These are phyloP conservation scores for Talaromyces sp. DNA, from an alignment of 2,329 filamentous ascomycete species.

Conservation along the genomic window DNA sequence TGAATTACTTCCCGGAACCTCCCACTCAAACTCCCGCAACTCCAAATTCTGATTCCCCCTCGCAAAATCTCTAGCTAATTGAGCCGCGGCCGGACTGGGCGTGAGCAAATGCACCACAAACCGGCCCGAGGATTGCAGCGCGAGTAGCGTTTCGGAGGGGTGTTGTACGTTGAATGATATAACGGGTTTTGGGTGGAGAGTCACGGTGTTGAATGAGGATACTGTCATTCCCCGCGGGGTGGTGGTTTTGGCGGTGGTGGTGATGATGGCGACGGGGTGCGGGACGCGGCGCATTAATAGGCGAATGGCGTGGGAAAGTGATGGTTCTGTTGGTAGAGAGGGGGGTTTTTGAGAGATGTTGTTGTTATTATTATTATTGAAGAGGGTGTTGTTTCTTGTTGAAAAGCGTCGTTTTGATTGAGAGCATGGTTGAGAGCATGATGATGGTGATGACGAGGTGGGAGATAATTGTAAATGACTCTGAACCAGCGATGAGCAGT, in stretches of 20 bases:
- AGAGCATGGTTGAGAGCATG: not conserved
- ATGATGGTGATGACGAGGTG: not conserved
- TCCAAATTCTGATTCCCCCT: constrained; percentile 32
- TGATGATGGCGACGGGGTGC: constrained; percentile 53
- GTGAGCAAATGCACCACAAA: constrained; percentile 50
- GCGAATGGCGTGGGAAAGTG: constrained; percentile 27
- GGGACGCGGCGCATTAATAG: constrained; percentile 50
- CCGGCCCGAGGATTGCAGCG: constrained; percentile 39
- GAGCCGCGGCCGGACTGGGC: constrained; percentile 24
- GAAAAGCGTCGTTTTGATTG: not conserved
- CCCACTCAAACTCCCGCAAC: constrained; percentile 11
- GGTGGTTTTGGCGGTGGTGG: constrained; percentile 22
- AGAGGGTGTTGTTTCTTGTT: not conserved
- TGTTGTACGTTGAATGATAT: constrained; percentile 57
- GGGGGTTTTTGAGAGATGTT: not conserved
- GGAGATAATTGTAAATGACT: not conserved
- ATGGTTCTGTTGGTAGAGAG: not conserved
- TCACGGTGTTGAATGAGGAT: constrained; percentile 57
- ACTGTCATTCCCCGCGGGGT: constrained; percentile 50
- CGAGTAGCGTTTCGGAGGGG: constrained; percentile 51
- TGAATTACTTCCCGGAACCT: constrained; percentile 3
- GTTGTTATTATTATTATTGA: not conserved
- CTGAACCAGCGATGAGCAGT: not conserved
- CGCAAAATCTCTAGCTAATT: constrained; percentile 35
- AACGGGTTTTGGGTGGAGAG: constrained; percentile 49